These are phyloP conservation scores for Selaginella moellendorffii DNA, from an alignment of 75 land plant genomes.

Conservation along the genomic window DNA sequence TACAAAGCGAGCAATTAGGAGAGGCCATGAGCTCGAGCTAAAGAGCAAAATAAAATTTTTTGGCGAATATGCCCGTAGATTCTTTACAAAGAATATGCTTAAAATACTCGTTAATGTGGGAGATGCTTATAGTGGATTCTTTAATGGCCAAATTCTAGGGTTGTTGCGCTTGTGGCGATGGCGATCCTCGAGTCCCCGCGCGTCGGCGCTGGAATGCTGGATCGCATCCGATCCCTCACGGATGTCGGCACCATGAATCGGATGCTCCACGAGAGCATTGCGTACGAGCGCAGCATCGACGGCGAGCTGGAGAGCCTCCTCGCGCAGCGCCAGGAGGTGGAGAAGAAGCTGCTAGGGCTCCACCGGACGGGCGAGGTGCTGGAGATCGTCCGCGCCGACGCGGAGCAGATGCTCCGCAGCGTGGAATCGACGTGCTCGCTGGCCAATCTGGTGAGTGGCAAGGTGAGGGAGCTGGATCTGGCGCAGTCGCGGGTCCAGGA, in stretches of 20 bases:
- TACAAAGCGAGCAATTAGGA: neutral
- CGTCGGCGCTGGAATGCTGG: constrained; percentile 20
- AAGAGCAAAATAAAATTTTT: too few species aligned
- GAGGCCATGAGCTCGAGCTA: too few species aligned
- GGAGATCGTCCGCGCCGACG: constrained; percentile 49
- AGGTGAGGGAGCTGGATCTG: constrained; percentile 78
- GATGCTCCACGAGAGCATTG: constrained; percentile 82
- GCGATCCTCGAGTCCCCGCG: neutral
- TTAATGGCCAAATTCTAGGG: too few species aligned
- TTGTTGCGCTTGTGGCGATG: too few species aligned
- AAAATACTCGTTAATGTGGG: too few species aligned
- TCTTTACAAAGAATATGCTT: too few species aligned
- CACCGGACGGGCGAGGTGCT: constrained; percentile 47
- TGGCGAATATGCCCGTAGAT: too few species aligned
- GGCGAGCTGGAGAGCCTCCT: constrained; percentile 51
- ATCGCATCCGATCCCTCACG: constrained; percentile 54
- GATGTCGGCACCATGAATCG: constrained; percentile 92
- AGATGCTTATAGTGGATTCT: too few species aligned
- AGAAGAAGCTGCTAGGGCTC: constrained; percentile 47
- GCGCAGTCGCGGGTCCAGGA: constrained; percentile 67
- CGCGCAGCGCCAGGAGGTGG: constrained; percentile 63
- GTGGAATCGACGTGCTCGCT: constrained; percentile 49
- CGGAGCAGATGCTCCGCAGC: constrained; percentile 50
- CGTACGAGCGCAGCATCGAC: constrained; percentile 71
- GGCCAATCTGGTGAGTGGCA: constrained; percentile 67